Evolutionary conservation across 352 stramenopile genomes (phyloP).

Genomic region (Phytophthora ramorum): DNA sequence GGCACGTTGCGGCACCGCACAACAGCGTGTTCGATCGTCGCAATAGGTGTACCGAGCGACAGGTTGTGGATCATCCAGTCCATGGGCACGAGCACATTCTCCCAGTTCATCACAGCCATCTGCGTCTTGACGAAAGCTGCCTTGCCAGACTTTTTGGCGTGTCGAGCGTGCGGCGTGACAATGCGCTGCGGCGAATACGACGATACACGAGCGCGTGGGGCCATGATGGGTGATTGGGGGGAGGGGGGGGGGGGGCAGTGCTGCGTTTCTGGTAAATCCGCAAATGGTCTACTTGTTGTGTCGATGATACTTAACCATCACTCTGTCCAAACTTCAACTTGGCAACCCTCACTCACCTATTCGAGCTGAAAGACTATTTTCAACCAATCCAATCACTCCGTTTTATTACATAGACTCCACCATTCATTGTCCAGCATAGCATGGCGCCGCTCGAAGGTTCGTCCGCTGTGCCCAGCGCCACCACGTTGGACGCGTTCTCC

Average conservation of each 20-base stretch:
- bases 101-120: constrained; percentile 56
- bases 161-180: constrained; percentile 7
- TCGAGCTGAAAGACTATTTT: constrained; percentile 8
- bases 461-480: constrained; percentile 89
- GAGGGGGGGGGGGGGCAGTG: neutral
- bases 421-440: constrained; percentile 14
- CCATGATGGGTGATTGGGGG: constrained; percentile 9
- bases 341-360: constrained; percentile 10
- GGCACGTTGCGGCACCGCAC: constrained; percentile 18
- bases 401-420: constrained; percentile 20
- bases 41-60: constrained; percentile 28
- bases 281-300: constrained; percentile 13
- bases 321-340: constrained; percentile 20
- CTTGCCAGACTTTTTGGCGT: constrained; percentile 1
- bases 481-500: constrained; percentile 61
- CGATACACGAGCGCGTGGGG: neutral
- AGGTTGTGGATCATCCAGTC: constrained; percentile 46
- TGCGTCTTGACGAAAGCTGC: constrained; percentile 17
- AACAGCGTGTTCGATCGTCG: constrained; percentile 36
- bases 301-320: constrained; percentile 7
- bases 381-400: constrained; percentile 1
- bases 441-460: constrained; percentile 85
- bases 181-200: constrained; percentile 17
- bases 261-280: constrained; percentile 12
- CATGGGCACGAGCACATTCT: constrained; percentile 57